Percentiles rank a stretch among this genome's conserved stretches.
These are phyloP conservation scores for Rhizophagus sp. DNA, from an alignment of 192 early-diverging fungal genomes.

Conservation along the genomic window DNA sequence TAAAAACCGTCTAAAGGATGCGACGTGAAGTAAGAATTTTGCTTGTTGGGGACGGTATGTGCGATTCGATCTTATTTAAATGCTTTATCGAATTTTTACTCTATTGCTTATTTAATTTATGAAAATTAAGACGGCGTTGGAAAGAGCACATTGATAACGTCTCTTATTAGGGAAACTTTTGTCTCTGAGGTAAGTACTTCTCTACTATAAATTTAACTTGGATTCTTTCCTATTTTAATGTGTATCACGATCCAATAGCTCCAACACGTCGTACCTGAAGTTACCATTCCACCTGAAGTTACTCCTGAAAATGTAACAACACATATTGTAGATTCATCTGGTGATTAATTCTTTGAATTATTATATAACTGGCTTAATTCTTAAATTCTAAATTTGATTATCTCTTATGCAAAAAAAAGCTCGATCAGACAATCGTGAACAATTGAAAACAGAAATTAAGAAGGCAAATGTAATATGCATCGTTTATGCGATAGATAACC, in stretches of 20 bases:
- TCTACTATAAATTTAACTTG: background rate
- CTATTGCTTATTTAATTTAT: background rate
- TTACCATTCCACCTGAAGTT: constrained; percentile 99
- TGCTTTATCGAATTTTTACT: background rate
- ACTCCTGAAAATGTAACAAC: constrained; percentile 96
- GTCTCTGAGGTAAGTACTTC: constrained; percentile 76
- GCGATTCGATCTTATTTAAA: background rate
- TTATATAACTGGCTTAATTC: constrained; percentile 1
- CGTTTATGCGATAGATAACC: constrained; percentile 90
- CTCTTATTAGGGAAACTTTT: constrained; percentile 96
- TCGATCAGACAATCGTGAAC: constrained; percentile 84
- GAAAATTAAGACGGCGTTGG: constrained; percentile 77
- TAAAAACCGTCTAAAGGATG: constrained; percentile 20
- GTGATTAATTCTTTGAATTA: constrained; percentile 43
- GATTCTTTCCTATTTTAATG: background rate
- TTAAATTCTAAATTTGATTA: background rate
- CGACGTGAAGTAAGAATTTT: constrained; percentile 28
- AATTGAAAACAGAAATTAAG: constrained; percentile 89
- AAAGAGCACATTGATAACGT: constrained; percentile 95
- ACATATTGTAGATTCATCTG: constrained; percentile 96
- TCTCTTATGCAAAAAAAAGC: constrained; percentile 47
- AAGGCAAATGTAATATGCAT: constrained; percentile 99
- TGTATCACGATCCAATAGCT: constrained; percentile 55
- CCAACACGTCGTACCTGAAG: constrained; percentile 98
- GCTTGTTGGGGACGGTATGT: constrained; percentile 28